Evolutionary conservation across 495 filamentous ascomycete species (phyloP).

Genomic region (Bathelium albidoporum): DNA sequence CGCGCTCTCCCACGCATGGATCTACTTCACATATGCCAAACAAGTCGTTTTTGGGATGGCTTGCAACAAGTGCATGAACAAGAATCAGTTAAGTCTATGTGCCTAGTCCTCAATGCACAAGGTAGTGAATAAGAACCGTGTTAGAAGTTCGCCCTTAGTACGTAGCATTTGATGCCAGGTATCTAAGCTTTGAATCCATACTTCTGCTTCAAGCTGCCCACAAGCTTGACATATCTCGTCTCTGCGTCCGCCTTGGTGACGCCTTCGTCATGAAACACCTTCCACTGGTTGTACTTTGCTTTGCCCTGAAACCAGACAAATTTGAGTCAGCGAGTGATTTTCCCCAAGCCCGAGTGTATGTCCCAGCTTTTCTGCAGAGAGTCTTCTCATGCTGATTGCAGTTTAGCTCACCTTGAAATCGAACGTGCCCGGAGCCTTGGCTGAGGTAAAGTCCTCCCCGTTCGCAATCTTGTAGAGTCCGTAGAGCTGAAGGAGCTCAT

Average conservation of each 20-base stretch:
- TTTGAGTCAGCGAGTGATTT: background rate
- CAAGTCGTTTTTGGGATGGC: too few species aligned
- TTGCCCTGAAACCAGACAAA: slow-evolving; percentile 46
- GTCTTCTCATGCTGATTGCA: background rate
- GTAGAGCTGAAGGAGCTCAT: slow-evolving; percentile 51
- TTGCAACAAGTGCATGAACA: too few species aligned
- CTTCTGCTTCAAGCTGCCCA: slow-evolving; percentile 57
- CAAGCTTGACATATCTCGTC: slow-evolving; percentile 61
- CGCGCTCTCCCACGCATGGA: too few species aligned
- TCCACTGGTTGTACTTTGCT: slow-evolving; percentile 68
- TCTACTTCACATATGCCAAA: too few species aligned
- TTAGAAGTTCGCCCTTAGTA: too few species aligned
- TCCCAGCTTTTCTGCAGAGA: background rate
- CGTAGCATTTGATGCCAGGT: background rate
- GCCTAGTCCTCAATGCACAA: too few species aligned
- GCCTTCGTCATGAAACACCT: slow-evolving; percentile 48
- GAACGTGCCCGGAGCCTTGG: slow-evolving; percentile 40
- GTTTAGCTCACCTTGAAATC: slow-evolving; percentile 40
- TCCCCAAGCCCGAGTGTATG: background rate
- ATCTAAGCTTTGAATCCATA: slow-evolving; percentile 37
- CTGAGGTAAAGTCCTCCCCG: slow-evolving; percentile 35
- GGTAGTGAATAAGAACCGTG: too few species aligned
- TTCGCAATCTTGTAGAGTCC: slow-evolving; percentile 48
- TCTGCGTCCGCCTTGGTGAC: slow-evolving; percentile 53
- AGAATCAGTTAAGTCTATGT: too few species aligned